Conservation (phyloP, 768 basidiomycete genomes). For the Rubroboletus pulcherrimus region DNA sequence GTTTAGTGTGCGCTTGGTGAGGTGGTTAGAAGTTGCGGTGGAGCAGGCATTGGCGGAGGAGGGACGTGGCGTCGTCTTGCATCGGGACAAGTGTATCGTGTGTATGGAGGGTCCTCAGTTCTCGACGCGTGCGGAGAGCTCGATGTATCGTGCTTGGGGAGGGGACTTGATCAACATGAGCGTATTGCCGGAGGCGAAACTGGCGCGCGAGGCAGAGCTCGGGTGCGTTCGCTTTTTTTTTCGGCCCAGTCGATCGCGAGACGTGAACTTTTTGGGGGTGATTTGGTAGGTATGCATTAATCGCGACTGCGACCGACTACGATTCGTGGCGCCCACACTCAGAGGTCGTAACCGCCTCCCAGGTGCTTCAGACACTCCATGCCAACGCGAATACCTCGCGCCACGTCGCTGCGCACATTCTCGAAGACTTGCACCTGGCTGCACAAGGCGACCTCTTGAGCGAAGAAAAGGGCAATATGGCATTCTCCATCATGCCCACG, state of each 20-base stretch:
- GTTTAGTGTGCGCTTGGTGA: constrained; percentile 61
- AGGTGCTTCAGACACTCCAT: constrained; percentile 85
- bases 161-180: constrained; percentile 98
- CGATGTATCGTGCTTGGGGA: constrained; percentile 92
- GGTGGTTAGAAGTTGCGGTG: constrained; percentile 66
- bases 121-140: constrained; percentile 94
- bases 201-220: constrained; percentile 92
- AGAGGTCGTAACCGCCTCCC: constrained; percentile 82
- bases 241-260: neutral
- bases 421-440: constrained; percentile 64
- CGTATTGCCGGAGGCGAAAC: constrained; percentile 93
- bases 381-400: constrained; percentile 86
- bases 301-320: constrained; percentile 91
- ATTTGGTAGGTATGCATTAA: constrained; percentile 73
- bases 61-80: constrained; percentile 62
- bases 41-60: constrained; percentile 56
- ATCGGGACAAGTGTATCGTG: constrained; percentile 81
- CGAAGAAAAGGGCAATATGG: constrained; percentile 80
- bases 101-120: constrained; percentile 99
- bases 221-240: constrained; percentile 43
- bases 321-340: constrained; percentile 88
- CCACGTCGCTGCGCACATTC: constrained; percentile 63
- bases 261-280: neutral
- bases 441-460: constrained; percentile 56
- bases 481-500: constrained; percentile 77